phyloP scores from a whole-genome alignment of 176 grass and related monocot genomes.

The Triticum monococcum region DNA sequence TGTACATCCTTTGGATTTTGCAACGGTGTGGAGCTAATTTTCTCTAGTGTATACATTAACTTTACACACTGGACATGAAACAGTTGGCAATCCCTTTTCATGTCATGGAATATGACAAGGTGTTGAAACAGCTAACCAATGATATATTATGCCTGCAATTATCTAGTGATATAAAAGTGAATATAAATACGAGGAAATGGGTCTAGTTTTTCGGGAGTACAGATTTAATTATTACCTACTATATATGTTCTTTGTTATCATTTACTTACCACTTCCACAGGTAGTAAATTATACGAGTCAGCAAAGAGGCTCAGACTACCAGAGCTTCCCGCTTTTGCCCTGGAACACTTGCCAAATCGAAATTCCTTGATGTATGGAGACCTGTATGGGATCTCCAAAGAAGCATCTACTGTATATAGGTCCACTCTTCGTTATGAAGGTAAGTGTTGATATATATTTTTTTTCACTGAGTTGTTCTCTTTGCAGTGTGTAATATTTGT shows the following conservation, averaged over 20 bases:
- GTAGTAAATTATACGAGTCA: constrained; percentile 67
- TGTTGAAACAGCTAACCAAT: constrained; percentile 3
- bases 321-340: constrained; percentile 81
- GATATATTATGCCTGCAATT: neutral
- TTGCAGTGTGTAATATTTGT: constrained; percentile 18
- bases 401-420: constrained; percentile 84
- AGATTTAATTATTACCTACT: neutral
- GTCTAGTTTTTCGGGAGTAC: neutral
- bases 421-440: constrained; percentile 98
- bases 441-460: constrained; percentile 9
- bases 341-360: constrained; percentile 88
- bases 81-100: neutral
- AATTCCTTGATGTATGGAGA: constrained; percentile 94
- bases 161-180: neutral
- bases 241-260: neutral
- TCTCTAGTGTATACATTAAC: neutral
- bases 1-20: neutral
- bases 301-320: constrained; percentile 69
- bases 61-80: constrained; percentile 5
- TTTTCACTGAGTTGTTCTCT: neutral
- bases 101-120: neutral
- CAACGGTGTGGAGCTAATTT: neutral
- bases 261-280: constrained; percentile 34
- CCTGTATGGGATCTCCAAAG: constrained; percentile 80
- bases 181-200: neutral